Evolutionary conservation across 495 filamentous ascomycete genomes (phyloP), one percentile per base, ranked within the genome.

Genomic region (Recurvomyces mirabilis): DNA sequence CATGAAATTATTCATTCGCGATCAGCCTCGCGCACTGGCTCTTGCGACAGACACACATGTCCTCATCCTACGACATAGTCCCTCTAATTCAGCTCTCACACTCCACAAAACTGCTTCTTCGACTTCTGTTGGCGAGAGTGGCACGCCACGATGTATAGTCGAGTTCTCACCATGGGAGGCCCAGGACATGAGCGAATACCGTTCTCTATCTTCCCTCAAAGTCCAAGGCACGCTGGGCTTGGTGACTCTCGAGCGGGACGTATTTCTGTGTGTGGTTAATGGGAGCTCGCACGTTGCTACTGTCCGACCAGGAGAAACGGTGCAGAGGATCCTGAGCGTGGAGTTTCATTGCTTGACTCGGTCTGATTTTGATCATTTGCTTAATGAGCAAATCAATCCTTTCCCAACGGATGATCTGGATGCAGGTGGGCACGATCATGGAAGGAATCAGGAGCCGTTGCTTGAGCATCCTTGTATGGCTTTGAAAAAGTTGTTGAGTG

Each of bases 261-360:
- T 93, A 13, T 98, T 96, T 56, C 70, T 98, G 15, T 91, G 86
- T 51, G 81, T 94, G n/a, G 79, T 98, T 21, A 93, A 78, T 29
- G 70, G 74, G 30, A 79, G 85, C 28, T 72, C 71, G 6, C 75
- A 77, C 35, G 87, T 87, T 15, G 93, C 91, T 25, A 81, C 74
- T 15, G 74, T 94, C 28, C 71, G 86, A 37, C 87, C 89, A 0
- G 84, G 82, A 11, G 91, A 98, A 68, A 84, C 77, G 5, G 81
- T 96, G 17, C 80, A 87, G 58, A 82, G 75, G 60, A 95, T 98
- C 40, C 72, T 79, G 49, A 77, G 72, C 18, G 89, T 96, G 46
- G 84, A 89, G 40, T 96, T 96, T 60, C 84, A 93, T 60, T 98
- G 91, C 54, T 64, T 98, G 34, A 96, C 82, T 58, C 82, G 77